Evolutionary conservation across 2,329 filamentous ascomycete genomes (phyloP).

Genomic region (Aspergillus transmontanensis): DNA sequence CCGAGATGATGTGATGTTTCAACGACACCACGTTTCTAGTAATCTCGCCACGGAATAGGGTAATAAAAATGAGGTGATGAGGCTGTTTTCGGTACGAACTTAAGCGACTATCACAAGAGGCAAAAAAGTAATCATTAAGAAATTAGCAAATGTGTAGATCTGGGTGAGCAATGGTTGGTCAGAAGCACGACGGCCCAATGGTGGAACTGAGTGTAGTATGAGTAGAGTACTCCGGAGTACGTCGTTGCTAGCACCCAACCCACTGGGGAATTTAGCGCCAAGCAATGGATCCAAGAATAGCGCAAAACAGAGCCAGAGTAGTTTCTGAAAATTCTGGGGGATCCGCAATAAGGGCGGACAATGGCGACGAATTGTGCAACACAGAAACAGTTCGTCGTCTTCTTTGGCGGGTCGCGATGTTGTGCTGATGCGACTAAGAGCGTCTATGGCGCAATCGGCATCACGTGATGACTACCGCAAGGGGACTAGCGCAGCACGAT

Average conservation of each 20-base stretch:
- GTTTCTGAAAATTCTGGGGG: slow-evolving; percentile 3
- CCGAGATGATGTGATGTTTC: neutral
- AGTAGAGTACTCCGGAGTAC: neutral
- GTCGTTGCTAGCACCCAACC: neutral
- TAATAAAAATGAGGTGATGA: neutral
- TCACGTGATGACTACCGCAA: slow-evolving; percentile 21
- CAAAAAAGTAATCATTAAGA: neutral
- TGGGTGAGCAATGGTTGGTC: neutral
- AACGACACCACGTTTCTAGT: neutral
- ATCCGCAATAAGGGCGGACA: slow-evolving; percentile 19
- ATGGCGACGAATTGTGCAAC: slow-evolving; percentile 20
- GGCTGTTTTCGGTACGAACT: neutral
- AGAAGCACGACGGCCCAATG: neutral
- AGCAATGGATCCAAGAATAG: neutral
- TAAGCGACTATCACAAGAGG: neutral
- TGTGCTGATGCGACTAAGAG: slow-evolving; percentile 14
- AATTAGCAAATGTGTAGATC: neutral
- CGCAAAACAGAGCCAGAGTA: neutral
- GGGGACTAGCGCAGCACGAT: slow-evolving; percentile 13
- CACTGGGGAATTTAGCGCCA: neutral
- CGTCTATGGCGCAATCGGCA: slow-evolving; percentile 23
- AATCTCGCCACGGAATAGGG: neutral
- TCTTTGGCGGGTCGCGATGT: neutral
- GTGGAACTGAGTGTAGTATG: neutral
- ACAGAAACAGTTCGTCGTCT: neutral